Evolutionary conservation across 2,329 filamentous ascomycete species (phyloP), one percentile per base, ranked within the genome.

Genomic region (Claviceps spartinae): DNA sequence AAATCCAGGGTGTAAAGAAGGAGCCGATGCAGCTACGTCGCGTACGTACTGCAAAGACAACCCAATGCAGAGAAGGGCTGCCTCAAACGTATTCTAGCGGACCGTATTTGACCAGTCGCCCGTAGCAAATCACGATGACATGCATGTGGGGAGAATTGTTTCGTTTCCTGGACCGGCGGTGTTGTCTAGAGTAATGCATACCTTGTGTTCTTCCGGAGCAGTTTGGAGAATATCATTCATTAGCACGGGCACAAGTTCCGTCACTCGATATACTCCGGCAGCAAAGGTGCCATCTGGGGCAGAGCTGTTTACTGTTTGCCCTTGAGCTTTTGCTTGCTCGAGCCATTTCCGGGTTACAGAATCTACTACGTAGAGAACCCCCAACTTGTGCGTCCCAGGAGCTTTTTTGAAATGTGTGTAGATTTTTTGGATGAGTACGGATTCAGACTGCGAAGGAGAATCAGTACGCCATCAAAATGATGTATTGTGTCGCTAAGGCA

Each of bases 301-400:
- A 69, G 82, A 78, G 69, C 79, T 83, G 72, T 86, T 86, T 69
- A 89, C 81, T 65, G 85, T 72, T 67, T 97, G 90, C 63, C 86
- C 87, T 60, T 86, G 79, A 64, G 83, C 80, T 72, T 90, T 93
- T 64, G 93, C 91, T 72, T 89, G 86, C 69, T 97, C 91, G 75
- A 95, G 83, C 91, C 93, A 98, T 75, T 94, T 91, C 72, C 93
- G 88, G 69, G 90, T 91, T 80, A 98, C 90, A 76, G 91, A 95
- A 79, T 98, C 93, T 90, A 98, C 88, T 73, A 97, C 90, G 83
- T 98, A 98, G 73, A 98, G 84, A 66, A 96, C 90, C 72, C 93
- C 93, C 70, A 98, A 80, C 74, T 98, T 98, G 80, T 98, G 91
- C 67, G 89, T 95, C 67, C 82, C 82, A 55, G 88, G 88, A 60